Base-by-base conservation (phyloP, 352 stramenopile species). In the Pythium aphanidermatum region DNA sequence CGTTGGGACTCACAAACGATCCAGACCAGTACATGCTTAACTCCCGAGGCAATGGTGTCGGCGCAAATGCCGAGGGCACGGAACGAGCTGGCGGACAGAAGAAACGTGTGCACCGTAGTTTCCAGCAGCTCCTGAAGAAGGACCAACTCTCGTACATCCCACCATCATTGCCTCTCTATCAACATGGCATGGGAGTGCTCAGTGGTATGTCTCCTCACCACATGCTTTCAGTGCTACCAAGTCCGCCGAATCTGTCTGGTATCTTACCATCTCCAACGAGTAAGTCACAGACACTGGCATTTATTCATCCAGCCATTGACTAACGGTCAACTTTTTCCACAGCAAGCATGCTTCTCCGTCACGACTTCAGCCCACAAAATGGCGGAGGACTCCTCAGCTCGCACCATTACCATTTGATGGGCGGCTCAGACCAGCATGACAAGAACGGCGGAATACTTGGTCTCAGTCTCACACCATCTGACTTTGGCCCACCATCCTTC, bases 61-160 rank as follows among this genome's bases (percentile, higher is more conserved):
- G 16, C 2, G 27, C 10, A n/a, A 10, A 19, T 11, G 12, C 46
- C 51, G 35, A 47, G 53, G 25, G 54, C 52, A 17, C 54, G 50
- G 31, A 20, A 24, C 27, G 30, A 9, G 21, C 16, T 16, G 27
- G 11, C 25, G n/a, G 7, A 5, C 67, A 76, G 37, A 87, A 85
- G 59, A 85, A 87, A 34, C 60, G 75, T 4, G 68, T 82, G 41
- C 75, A 83, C 27, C 70, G 72, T 23, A 57, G 75, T n/a, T 87
- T 87, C 42, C 75, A 87, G 58, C 75, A 87, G 52, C 61, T 87
- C 55, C 59, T 87, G 13, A 80, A 83, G 55, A 87, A 87, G 30
- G 72, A 85, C 42, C 72, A 87, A 36, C 55, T 69, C 52, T 63
- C 61, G 38, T 85, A 83, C 48, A 69, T 73, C 6, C 75, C 75